Conservation (phyloP, 1,284 basidiomycete species). For the Fomitopsis pinicola region DNA sequence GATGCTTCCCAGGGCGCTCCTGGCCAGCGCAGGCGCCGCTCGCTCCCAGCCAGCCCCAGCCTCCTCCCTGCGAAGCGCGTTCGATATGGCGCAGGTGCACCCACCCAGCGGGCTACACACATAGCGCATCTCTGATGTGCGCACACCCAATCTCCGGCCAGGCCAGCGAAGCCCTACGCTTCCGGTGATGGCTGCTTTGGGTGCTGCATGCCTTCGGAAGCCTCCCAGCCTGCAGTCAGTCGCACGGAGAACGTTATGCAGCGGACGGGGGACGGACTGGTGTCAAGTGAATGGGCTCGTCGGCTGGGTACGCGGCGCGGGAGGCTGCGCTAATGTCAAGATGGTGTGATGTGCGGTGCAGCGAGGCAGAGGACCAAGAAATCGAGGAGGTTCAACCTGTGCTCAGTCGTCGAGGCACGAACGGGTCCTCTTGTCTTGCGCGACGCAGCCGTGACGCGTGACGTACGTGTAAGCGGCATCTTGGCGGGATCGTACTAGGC, state of each 20-base stretch:
- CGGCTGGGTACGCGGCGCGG: not conserved
- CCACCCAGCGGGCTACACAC: not conserved
- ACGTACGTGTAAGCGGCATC: not conserved
- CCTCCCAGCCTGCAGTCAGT: not conserved
- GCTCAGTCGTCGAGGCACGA: too few species aligned
- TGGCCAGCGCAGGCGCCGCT: not conserved
- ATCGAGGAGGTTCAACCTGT: not conserved
- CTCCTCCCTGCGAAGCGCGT: not conserved
- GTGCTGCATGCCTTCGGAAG: not conserved
- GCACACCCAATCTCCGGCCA: not conserved
- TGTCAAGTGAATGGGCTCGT: not conserved
- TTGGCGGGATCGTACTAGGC: not conserved
- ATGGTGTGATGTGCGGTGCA: not conserved
- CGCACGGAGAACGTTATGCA: not conserved
- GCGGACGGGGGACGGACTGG: not conserved
- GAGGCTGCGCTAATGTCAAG: not conserved
- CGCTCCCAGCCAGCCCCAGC: too few species aligned
- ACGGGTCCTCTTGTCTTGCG: not conserved
- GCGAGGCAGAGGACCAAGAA: not conserved
- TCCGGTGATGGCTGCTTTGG: not conserved
- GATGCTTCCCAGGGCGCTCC: not conserved
- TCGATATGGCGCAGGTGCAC: not conserved
- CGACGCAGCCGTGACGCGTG: not conserved
- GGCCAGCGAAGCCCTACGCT: not conserved
- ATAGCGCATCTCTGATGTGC: conserved; percentile 1